phyloP scores from a whole-genome alignment of 2,329 filamentous ascomycete species.

The Myriangium duriaei region DNA sequence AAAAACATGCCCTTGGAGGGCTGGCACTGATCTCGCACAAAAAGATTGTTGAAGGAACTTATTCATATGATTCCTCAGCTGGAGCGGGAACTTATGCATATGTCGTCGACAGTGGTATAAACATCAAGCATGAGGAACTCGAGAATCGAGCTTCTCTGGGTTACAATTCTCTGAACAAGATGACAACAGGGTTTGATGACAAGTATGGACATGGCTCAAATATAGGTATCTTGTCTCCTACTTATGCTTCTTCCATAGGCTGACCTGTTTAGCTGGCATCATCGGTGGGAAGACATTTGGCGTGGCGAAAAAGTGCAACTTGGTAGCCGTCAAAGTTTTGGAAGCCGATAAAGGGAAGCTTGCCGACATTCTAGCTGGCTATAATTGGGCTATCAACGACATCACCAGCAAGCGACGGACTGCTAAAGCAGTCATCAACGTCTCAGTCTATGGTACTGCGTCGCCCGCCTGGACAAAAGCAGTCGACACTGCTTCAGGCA shows the following conservation, averaged over 20 bases:
- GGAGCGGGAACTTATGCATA: conserved; percentile 30
- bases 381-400: conserved; percentile 25
- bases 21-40: conserved; percentile 14
- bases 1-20: conserved; percentile 14
- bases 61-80: conserved; percentile 12
- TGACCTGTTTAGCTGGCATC: no score
- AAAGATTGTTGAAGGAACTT: conserved; percentile 8
- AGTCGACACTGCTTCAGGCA: conserved; percentile 21
- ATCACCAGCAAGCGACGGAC: conserved; percentile 20
- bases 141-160: conserved; percentile 24
- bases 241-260: no score
- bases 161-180: no score
- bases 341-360: conserved; percentile 23
- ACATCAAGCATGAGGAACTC: conserved; percentile 21
- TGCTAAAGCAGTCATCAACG: conserved; percentile 24
- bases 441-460: conserved; percentile 26
- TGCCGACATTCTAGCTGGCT: conserved; percentile 24
- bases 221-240: no score
- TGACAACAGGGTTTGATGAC: no score
- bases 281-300: conserved; percentile 12
- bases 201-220: no score
- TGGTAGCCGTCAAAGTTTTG: conserved; percentile 27
- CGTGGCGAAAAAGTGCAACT: conserved; percentile 15
- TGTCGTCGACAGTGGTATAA: conserved; percentile 25
- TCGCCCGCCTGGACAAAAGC: conserved; percentile 25